Base-by-base conservation (phyloP, 805 yeast genomes). In the Cyberlindnera nakhonratchasimensis region DNA sequence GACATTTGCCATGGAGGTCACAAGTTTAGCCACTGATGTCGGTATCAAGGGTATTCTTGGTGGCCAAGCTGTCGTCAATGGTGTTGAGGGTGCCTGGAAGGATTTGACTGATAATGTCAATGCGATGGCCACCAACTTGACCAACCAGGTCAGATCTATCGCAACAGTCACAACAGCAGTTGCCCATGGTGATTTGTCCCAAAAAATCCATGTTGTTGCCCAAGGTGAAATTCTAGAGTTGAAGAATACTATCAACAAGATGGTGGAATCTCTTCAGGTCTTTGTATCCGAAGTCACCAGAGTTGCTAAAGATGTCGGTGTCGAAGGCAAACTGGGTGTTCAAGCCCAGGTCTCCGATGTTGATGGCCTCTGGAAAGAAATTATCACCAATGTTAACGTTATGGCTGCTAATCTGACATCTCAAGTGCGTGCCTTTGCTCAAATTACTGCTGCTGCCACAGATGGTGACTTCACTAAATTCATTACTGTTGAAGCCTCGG, bases 151-250 rank as follows among this genome's bases (percentile, higher is more conserved):
- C 57, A 77, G 96, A 66, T 95, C 95, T 0, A 86, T 87, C 65
- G 95, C 95, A 22, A 91, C 87, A 54, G 88, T 87, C 53, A 87
- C 96, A 0, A 95, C 93, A 12, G 95, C 96, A 7, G 96, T 95
- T 21, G 87, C 96, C 2, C 95, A 87, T 64, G 95, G 96, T 59
- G 96, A 87, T 62, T 83, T 87, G 63, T 86, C 96, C 0, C 75
- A 93, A 50, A 87, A 87, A 63, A 87, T 87, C 63, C 86, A 79
- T 48, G 96, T 87, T 20, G 91, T 82, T 55, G 95, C 96, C 9
- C 91, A 86, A 61, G 96, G 96, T 40, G 96, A 87, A 59, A 86
- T 87, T 53, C 71, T 87, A 53, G 93, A 89, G 48, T 74, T 87
- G 63, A 87, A 87, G 58, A 76, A 82, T 47, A 87, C 96, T 7